Evolutionary conservation across 805 yeast species (phyloP), one percentile per base, ranked within the genome.

Genomic region (Saturnispora zaruensis): DNA sequence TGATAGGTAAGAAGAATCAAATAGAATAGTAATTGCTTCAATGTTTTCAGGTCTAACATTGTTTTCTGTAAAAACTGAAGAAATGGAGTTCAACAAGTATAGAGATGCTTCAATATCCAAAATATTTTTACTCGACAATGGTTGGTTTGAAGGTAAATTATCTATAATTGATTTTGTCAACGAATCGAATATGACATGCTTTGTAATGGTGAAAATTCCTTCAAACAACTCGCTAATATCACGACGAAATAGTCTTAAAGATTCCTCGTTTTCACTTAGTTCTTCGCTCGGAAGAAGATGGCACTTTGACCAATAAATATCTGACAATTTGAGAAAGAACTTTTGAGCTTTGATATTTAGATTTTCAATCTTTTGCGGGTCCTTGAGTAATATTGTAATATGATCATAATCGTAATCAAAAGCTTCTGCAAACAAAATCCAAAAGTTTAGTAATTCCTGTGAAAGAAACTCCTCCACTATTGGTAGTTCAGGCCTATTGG

Each of bases 191-290:
- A 87, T 63, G 1, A 73, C 66, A 0, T 63, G 49, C 36, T 85
- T 87, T 34, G 87, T 70, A 5, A 86, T 69, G 0, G 88, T 77
- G 68, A 83, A 87, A 1, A 83, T 65, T 0, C 79, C 71, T 49
- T 88, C 93, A 55, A 87, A 77, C 36, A 90, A 71, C 57, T 93
- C 98, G 1, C 83, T 76, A 8, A 84, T 83, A 53, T 84, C 91
- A 30, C 78, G 68, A 57, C 97, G 74, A 64, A 79, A 91, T 24
- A 79, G 74, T 21, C 66, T 65, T 58, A 89, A 87, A 55, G 84
- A 95, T 8, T 67, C 65, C 23, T 58, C 59, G n/a, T 65, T 58
- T 2, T 63, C 62, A 6, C 59, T 58, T 5, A 63, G 60, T 34
- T 69, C 71, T 16, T 69, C 66, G 18, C 68, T 70, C 7, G 45